Conservation (phyloP, 352 stramenopile species). For the Phytophthora litchii region DNA sequence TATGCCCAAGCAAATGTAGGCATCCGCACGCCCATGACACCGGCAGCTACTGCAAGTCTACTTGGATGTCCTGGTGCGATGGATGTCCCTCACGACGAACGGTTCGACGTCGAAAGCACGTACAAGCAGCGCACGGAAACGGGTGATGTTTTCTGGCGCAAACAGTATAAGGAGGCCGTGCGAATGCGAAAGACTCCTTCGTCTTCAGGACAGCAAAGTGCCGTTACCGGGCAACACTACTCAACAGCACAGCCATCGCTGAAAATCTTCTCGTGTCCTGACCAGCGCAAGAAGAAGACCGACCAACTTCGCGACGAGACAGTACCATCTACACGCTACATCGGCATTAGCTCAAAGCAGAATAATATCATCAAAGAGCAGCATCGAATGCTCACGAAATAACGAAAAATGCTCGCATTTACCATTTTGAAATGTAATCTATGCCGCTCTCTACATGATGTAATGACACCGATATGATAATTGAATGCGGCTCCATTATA, state of each 20-base stretch:
- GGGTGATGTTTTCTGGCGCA: constrained; percentile 50
- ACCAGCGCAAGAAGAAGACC: constrained; percentile 50
- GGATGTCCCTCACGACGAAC: constrained; percentile 45
- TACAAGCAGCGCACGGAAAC: constrained; percentile 52
- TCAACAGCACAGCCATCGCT: constrained; percentile 44
- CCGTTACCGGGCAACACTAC: constrained; percentile 4
- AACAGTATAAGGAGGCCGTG: constrained; percentile 63
- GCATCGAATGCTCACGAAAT: constrained; percentile 67
- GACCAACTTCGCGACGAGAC: constrained; percentile 54
- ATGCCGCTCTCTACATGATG: constrained; percentile 3
- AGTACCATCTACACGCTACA: constrained; percentile 70
- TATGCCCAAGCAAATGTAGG: constrained; percentile 28
- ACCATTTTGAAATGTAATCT: constrained; percentile 2
- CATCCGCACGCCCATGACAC: constrained; percentile 31
- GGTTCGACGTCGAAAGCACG: constrained; percentile 54
- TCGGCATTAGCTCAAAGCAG: constrained; percentile 74
- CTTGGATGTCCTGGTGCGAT: constrained; percentile 34
- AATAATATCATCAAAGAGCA: constrained; percentile 83
- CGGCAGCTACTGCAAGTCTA: constrained; percentile 27
- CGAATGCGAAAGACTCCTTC: constrained; percentile 53
- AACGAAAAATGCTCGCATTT: too few relatives aligned
- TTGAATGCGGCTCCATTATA: constrained; percentile 33
- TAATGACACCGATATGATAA: not conserved
- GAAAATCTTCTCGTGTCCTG: constrained; percentile 74
- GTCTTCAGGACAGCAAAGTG: constrained; percentile 9